Conservation (phyloP, 768 basidiomycete genomes). For the Termitomyces sp. region DNA sequence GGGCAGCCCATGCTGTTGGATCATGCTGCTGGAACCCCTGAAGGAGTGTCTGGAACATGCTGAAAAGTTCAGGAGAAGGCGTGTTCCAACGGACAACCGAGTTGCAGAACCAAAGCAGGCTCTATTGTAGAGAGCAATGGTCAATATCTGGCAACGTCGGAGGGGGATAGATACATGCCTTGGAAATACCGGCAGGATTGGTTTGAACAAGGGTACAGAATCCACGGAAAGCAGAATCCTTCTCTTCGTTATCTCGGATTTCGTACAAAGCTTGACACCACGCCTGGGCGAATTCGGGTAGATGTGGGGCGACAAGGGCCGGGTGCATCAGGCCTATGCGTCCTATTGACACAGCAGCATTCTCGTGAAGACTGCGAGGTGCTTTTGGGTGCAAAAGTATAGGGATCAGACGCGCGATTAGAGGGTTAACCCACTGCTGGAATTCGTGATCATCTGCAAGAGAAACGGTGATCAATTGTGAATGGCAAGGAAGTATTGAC, state of each 20-base stretch:
- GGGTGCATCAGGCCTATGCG: slow-evolving; percentile 95
- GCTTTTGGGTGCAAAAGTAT: slow-evolving; percentile 92
- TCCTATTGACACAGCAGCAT: slow-evolving; percentile 97
- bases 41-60: slow-evolving; percentile 90
- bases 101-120: slow-evolving; percentile 96
- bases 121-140: slow-evolving; percentile 42
- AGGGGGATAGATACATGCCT: slow-evolving; percentile 48
- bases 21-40: slow-evolving; percentile 89
- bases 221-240: slow-evolving; percentile 97
- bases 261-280: slow-evolving; percentile 98
- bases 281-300: slow-evolving; percentile 87
- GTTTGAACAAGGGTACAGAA: slow-evolving; percentile 93
- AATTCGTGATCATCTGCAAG: slow-evolving; percentile 75
- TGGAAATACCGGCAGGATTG: slow-evolving; percentile 91
- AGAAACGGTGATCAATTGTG: slow-evolving; percentile 5
- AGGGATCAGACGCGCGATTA: slow-evolving; percentile 87
- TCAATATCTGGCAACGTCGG: slow-evolving; percentile 1
- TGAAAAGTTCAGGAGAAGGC: slow-evolving; percentile 87
- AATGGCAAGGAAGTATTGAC: neutral
- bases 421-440: slow-evolving; percentile 84
- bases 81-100: slow-evolving; percentile 94
- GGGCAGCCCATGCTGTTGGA: slow-evolving; percentile 80
- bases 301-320: slow-evolving; percentile 78
- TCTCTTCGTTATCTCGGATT: slow-evolving; percentile 99
- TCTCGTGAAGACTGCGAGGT: slow-evolving; percentile 92